A percentile compares a stretch with the other conserved stretches of the same genome.
phyloP scores from a whole-genome alignment of 345 rosid genomes.

The Acer yangbiense region DNA sequence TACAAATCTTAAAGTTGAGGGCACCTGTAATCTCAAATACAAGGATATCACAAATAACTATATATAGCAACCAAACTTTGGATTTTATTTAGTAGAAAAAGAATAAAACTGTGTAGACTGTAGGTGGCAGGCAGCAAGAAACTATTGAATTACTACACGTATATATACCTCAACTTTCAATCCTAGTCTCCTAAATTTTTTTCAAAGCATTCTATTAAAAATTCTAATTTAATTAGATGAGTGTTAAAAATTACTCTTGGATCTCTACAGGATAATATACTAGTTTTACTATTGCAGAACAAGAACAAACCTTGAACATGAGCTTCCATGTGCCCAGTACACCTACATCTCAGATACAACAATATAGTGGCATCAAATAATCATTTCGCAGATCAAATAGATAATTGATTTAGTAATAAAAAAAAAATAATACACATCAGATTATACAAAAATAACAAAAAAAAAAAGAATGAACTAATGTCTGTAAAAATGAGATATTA shows the following conservation, averaged over 20 bases:
- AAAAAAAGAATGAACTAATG: too few species aligned
- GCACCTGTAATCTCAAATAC: constrained; percentile 57
- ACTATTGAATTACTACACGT: neutral
- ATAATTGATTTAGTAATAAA: too few species aligned
- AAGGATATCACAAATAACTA: constrained; percentile 9
- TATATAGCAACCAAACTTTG: neutral
- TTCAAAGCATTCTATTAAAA: neutral
- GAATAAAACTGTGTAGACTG: neutral
- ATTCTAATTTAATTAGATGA: neutral
- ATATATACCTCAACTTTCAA: neutral
- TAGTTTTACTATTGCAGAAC: neutral
- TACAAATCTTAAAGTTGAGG: constrained; percentile 87
- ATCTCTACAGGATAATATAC: too few species aligned
- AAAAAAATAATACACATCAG: too few species aligned
- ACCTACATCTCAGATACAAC: too few species aligned
- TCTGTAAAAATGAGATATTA: too few species aligned
- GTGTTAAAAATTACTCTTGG: neutral
- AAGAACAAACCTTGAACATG: constrained; percentile 73
- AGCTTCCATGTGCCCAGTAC: constrained; percentile 80
- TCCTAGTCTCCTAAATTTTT: neutral
- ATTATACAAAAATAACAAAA: too few species aligned
- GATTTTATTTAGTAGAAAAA: too few species aligned
- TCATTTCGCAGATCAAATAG: too few species aligned
- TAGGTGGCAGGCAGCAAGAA: neutral
- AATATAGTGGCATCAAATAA: too few species aligned